Base-by-base conservation (phyloP, 805 yeast species). In the Nakazawaea ernobii region DNA sequence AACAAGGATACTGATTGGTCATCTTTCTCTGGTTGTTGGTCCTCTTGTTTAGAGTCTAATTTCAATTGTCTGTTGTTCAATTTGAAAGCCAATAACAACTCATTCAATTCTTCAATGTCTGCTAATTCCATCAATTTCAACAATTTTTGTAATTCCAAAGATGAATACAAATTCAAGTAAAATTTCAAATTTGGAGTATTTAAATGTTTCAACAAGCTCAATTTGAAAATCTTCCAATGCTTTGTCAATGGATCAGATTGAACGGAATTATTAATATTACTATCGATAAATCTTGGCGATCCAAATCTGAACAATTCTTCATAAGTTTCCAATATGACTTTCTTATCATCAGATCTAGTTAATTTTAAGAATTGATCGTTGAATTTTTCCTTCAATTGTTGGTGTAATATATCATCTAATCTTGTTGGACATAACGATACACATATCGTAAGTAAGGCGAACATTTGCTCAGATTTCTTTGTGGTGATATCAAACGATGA, bases 391-490 rank as follows among this genome's bases (percentile, higher is more conserved):
- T 68, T 68, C 45, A 74, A 61, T n/a, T 70, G 68, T 33, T 61
- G 60, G 53, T 67, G 73, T 52, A 74, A 59, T 35, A 60, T 60
- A 35, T 73, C 79, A 52, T 74, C 79, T 24, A 74, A 53, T 54
- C 74, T 67, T 10, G 74, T 69, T 44, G 79, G 78, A 43, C 69
- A 65, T 35, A 74, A 60, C 17, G 76, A 72, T 35, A 71, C 63
- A 44, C 73, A 65, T 32, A 74, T 66, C 28, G 77, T 73, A 48
- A 74, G 58, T 38, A 74, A 61, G 3, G 79, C 77, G 52, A 71
- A 71, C 77, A 73, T 74, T 58, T 74, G 79, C 48, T 73, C 79
- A 13, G 74, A 63, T 53, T 70, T 68, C 59, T 73, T 74, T 48
- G 73, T 68, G 47, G 73, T 68, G 37, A 66, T 56, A 55, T 74